These are phyloP conservation scores for Tolypocladium album DNA, from an alignment of 2,329 filamentous ascomycete genomes.

Conservation along the genomic window DNA sequence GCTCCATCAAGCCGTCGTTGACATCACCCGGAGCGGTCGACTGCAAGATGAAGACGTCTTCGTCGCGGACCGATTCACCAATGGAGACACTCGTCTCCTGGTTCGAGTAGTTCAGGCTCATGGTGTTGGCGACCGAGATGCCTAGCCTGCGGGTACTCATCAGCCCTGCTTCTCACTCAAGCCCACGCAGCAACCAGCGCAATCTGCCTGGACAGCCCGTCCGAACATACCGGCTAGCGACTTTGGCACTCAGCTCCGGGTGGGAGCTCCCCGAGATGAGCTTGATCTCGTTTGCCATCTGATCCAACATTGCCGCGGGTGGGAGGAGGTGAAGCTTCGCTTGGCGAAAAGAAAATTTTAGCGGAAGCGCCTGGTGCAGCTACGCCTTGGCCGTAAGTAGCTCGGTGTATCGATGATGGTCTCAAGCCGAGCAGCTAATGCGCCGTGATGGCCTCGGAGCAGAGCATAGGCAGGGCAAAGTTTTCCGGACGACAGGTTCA, in stretches of 20 bases:
- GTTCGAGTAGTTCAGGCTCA: constrained; percentile 77
- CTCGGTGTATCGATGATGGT: not conserved
- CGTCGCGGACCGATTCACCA: constrained; percentile 89
- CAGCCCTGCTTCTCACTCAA: constrained; percentile 6
- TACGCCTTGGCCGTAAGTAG: not conserved
- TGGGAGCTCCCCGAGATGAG: constrained; percentile 39
- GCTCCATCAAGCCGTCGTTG: constrained; percentile 96
- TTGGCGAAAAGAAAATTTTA: not conserved
- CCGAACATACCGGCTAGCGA: constrained; percentile 29
- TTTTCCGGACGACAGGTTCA: not conserved
- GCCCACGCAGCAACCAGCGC: not conserved
- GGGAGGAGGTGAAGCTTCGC: not conserved
- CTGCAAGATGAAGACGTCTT: constrained; percentile 97
- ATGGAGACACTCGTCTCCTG: constrained; percentile 87
- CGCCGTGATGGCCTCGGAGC: not conserved
- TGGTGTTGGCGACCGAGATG: constrained; percentile 67
- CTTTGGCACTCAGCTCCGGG: constrained; percentile 34
- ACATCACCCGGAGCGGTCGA: constrained; percentile 92
- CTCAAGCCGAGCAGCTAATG: not conserved
- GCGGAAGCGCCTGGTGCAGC: not conserved
- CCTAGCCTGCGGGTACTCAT: constrained; percentile 45
- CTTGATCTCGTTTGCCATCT: constrained; percentile 44
- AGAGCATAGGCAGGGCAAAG: not conserved
- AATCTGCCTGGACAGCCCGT: not conserved
- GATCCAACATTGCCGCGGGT: constrained; percentile 21